Conservation (phyloP, 805 yeast species). For the Candida saitoana region DNA sequence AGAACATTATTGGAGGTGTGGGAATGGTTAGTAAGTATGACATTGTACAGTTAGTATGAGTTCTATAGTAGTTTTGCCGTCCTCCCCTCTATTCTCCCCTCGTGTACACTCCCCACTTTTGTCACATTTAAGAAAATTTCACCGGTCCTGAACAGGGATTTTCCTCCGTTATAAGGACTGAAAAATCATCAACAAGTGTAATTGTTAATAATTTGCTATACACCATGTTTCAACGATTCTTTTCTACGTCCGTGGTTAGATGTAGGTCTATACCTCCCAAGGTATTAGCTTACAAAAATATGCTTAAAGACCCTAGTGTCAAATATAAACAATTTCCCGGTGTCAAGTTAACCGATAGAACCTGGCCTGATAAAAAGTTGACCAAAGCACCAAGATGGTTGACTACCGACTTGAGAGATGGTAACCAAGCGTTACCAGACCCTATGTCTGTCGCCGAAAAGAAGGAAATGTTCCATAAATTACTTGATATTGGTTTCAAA, state of each 20-base stretch:
- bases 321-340: conserved; percentile 59
- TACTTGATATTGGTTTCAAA: conserved; percentile 69
- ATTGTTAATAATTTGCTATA: not conserved
- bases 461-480: conserved; percentile 69
- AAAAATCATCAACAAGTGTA: not conserved
- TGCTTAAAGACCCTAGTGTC: conserved; percentile 67
- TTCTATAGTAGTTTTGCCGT: too few species aligned
- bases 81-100: too few species aligned
- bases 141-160: conserved; percentile 2
- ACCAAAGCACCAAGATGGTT: conserved; percentile 77
- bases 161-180: not conserved
- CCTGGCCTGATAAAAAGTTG: conserved; percentile 67
- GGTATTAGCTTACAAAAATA: conserved; percentile 23
- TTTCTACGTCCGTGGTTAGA: conserved; percentile 7
- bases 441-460: conserved; percentile 76
- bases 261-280: conserved; percentile 13
- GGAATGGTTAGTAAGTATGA: too few species aligned
- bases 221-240: conserved; percentile 22
- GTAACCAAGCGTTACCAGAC: conserved; percentile 78
- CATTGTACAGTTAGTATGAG: too few species aligned
- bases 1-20: too few species aligned
- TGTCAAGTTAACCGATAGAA: conserved; percentile 55
- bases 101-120: not conserved
- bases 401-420: conserved; percentile 76
- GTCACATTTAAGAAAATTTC: not conserved